These are phyloP conservation scores for Pugionium cornutum DNA, from an alignment of 345 rosid species.

Conservation along the genomic window DNA sequence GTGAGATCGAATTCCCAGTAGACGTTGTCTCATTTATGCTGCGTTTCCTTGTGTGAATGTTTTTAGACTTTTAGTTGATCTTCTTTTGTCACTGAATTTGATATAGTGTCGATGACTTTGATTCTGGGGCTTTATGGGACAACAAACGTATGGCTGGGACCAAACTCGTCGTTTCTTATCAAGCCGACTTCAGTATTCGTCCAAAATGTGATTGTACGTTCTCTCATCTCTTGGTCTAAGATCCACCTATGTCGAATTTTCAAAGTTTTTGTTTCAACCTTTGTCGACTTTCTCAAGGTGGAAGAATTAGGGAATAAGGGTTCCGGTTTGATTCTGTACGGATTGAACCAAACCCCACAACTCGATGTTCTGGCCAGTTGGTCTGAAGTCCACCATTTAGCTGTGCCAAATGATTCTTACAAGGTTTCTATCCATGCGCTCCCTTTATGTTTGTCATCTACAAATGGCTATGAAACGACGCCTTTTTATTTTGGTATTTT, in stretches of 20 bases:
- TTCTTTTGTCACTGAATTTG: background rate
- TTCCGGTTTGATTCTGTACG: constrained; percentile 57
- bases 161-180: constrained; percentile 64
- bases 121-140: constrained; percentile 87
- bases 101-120: constrained; percentile 81
- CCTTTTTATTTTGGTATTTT: constrained; percentile 14
- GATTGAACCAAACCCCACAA: constrained; percentile 63
- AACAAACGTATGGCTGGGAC: constrained; percentile 59
- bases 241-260: constrained; percentile 6
- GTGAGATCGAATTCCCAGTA: constrained; percentile 42
- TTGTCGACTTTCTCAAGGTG: constrained; percentile 47
- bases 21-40: constrained; percentile 38
- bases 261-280: background rate
- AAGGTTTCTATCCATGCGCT: constrained; percentile 45
- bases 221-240: background rate
- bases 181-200: constrained; percentile 79
- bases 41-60: background rate
- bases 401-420: constrained; percentile 71
- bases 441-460: background rate
- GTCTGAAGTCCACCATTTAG: constrained; percentile 49
- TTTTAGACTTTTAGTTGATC: background rate
- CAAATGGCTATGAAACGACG: background rate
- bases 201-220: constrained; percentile 68
- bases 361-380: constrained; percentile 65
- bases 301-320: constrained; percentile 56